phyloP scores from a whole-genome alignment of 192 early-diverging fungal species.

The Coemansia umbellata region DNA sequence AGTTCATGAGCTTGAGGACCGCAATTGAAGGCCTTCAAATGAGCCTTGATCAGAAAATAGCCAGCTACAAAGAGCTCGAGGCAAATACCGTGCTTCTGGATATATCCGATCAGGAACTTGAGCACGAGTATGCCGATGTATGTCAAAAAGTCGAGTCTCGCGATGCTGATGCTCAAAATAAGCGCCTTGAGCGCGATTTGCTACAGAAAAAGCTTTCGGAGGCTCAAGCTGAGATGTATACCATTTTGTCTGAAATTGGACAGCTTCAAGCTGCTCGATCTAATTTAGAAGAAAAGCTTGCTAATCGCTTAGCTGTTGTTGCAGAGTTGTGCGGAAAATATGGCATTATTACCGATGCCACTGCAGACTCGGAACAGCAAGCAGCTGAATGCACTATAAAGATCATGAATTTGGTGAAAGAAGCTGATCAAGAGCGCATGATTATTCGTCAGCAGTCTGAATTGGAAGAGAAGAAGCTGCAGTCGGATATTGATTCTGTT shows the following conservation, averaged over 20 bases:
- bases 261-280: conserved; percentile 29
- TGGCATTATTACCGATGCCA: not conserved
- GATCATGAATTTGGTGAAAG: conserved; percentile 36
- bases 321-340: conserved; percentile 12
- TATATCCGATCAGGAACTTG: conserved; percentile 59
- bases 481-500: conserved; percentile 22
- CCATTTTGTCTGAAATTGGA: conserved; percentile 25
- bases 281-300: conserved; percentile 26
- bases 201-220: conserved; percentile 14
- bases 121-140: conserved; percentile 51
- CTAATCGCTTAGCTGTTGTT: conserved; percentile 15
- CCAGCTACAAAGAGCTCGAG: conserved; percentile 50
- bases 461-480: conserved; percentile 18
- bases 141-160: conserved; percentile 28
- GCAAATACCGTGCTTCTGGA: conserved; percentile 37
- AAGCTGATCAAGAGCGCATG: conserved; percentile 48
- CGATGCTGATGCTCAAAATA: conserved; percentile 27
- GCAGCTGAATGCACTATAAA: conserved; percentile 12
- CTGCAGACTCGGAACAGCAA: conserved; percentile 12
- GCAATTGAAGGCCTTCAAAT: conserved; percentile 41
- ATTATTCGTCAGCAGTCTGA: conserved; percentile 12
- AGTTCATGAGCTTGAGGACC: conserved; percentile 36
- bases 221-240: conserved; percentile 14
- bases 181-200: conserved; percentile 18
- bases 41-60: conserved; percentile 29